phyloP scores from a whole-genome alignment of 208 protist genomes.

The Leishmania braziliensis region DNA sequence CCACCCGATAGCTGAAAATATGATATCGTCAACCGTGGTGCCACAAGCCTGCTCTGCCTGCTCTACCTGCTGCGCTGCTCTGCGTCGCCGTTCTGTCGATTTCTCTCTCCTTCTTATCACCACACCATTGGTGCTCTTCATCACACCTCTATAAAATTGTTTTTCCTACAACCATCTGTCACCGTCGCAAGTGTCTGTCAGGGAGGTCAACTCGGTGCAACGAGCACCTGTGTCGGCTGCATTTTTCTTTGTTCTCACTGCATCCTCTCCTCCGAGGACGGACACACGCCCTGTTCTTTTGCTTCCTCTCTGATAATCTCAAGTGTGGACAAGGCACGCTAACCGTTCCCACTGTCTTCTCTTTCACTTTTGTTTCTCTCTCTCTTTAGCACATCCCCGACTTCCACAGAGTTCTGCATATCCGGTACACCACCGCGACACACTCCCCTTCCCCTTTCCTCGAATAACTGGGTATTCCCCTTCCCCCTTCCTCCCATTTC shows the following conservation, averaged over 20 bases:
- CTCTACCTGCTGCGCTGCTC: background rate
- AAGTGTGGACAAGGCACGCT: background rate
- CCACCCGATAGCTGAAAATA: background rate
- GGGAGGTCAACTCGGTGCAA: background rate
- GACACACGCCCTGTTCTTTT: slow-evolving; percentile 7
- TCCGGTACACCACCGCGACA: background rate
- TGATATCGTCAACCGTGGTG: background rate
- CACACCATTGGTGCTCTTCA: background rate
- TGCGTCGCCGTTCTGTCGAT: background rate
- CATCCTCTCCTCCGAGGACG: background rate
- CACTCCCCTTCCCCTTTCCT: background rate
- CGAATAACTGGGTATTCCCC: background rate
- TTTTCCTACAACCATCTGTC: background rate
- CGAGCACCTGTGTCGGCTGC: background rate
- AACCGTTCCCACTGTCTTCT: background rate
- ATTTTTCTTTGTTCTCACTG: background rate
- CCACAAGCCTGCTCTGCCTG: background rate
- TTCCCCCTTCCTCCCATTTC: background rate
- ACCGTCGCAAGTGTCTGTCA: background rate
- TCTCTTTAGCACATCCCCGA: background rate
- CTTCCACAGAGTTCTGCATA: background rate
- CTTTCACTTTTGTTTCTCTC: slow-evolving; percentile 6
- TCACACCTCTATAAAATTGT: background rate
- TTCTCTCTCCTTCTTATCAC: background rate
- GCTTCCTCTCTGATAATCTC: slow-evolving; percentile 1